These are phyloP conservation scores for Penicillium ochrochloron DNA, from an alignment of 495 filamentous ascomycete genomes.

Conservation along the genomic window DNA sequence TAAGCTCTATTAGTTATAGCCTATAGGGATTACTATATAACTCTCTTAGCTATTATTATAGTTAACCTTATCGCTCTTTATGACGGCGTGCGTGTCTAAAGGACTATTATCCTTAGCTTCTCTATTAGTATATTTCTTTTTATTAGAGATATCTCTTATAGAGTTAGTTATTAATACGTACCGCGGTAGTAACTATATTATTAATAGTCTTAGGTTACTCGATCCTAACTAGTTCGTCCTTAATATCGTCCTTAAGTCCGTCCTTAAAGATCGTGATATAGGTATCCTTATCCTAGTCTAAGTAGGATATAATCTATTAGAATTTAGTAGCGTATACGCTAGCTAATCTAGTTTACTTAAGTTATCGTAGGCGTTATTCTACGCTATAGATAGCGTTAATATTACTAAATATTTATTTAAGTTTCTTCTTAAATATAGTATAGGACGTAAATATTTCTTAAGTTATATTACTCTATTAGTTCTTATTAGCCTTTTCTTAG, in stretches of 20 bases:
- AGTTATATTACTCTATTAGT: no score
- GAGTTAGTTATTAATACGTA: no score
- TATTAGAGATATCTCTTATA: no score
- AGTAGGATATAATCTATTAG: not conserved
- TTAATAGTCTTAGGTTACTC: no score
- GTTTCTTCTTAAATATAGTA: not conserved
- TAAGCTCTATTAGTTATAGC: not conserved
- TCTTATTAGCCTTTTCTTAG: not conserved
- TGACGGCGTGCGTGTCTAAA: not conserved
- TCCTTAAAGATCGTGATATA: no score
- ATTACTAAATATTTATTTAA: not conserved
- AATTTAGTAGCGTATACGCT: not conserved
- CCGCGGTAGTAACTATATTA: no score
- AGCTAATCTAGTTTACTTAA: not conserved
- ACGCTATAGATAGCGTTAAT: no score
- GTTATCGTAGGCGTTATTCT: no score
- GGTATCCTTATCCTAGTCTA: not conserved
- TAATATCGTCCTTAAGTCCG: no score
- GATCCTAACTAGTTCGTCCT: no score
- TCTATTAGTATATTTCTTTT: no score
- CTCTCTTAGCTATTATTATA: no score
- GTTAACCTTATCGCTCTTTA: not conserved
- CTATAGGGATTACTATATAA: not conserved
- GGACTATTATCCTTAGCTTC: not conserved
- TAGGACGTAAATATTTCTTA: not conserved